Evolutionary conservation across 2,329 filamentous ascomycete species (phyloP).

Genomic region (Hypomyces rosellus): DNA sequence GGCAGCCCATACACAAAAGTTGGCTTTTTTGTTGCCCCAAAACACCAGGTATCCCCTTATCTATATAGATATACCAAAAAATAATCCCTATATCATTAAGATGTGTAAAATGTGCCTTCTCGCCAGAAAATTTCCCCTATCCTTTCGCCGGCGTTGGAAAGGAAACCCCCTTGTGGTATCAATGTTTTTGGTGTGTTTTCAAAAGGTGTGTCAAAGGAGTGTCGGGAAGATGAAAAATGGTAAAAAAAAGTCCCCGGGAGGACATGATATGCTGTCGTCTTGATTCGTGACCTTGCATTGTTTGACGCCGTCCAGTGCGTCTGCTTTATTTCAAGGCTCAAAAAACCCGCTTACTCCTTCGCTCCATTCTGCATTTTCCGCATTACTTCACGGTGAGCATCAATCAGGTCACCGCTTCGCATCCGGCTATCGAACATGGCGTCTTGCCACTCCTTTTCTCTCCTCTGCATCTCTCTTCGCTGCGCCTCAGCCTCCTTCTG

Average conservation of each 20-base stretch:
- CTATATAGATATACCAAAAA: not conserved
- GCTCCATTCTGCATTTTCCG: slow-evolving; percentile 63
- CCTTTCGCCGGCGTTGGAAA: not conserved
- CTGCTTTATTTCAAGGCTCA: not conserved
- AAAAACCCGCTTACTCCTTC: slow-evolving; percentile 20
- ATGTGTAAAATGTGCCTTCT: not conserved
- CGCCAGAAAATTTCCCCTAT: too few species aligned
- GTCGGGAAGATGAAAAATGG: not conserved
- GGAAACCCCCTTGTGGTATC: not conserved
- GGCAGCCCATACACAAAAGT: too few species aligned
- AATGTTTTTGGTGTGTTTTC: not conserved
- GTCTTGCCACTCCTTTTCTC: slow-evolving; percentile 52
- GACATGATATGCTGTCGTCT: slow-evolving; percentile 1
- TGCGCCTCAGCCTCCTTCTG: slow-evolving; percentile 59
- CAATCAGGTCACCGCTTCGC: slow-evolving; percentile 67
- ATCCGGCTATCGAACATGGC: slow-evolving; percentile 67
- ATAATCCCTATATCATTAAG: slow-evolving; percentile 2
- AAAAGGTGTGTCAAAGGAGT: not conserved
- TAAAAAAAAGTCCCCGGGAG: not conserved
- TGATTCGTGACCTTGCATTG: not conserved
- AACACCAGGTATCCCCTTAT: not conserved
- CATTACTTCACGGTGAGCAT: slow-evolving; percentile 73
- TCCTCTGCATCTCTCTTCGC: slow-evolving; percentile 51
- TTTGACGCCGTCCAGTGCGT: not conserved
- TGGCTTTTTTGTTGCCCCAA: not conserved